Evolutionary conservation across 768 basidiomycete genomes (phyloP), one percentile per base, ranked within the genome.

Genomic region (Chlorophyllum brunneum): DNA sequence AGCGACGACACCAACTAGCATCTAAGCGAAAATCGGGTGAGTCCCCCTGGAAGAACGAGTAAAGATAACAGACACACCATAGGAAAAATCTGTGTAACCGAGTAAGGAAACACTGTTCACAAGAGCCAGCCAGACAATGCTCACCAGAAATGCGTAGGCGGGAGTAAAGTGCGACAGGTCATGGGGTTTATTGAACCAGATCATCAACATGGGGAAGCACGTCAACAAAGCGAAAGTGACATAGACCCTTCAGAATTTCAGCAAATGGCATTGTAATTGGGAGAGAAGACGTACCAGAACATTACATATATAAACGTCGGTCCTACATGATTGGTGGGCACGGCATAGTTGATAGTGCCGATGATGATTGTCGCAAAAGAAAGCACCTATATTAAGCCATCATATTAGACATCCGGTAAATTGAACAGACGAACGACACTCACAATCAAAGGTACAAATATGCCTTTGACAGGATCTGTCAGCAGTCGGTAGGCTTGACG

Each of bases 291-390:
- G 39, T 53, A 76, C 76, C 77, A 77, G 59, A 75, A 77, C 20
- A 77, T 62, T 29, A 46, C 65, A 56, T 77, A 77, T 26, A 75
- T 67, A 44, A 68, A 64, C 9, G 62, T 58, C 5, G 67, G 62
- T 38, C 59, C 61, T 18, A 71, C 59, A 54, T 68, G 68, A 1
- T 71, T 69, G n/a, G n/a, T n/a, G 6, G 72, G 70, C n/a, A 73
- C 66, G 26, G 65, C 70, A 45, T 76, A 77, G 54, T 76, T 74
- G 55, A 78, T 72, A 0, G 71, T 72, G 7, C 76, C 75, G 46
- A 78, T 76, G 49, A 77, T 64, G 41, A 77, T 74, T 4, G 75
- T 77, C 6, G 76, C 76, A 54, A 77, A 77, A 3, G 75, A 77
- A n/a, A 77, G 64, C 5, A 76, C 74, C 74, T 75, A 37, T 20